Conservation (phyloP, 441 rosid genomes). For the Lepidium campestre region DNA sequence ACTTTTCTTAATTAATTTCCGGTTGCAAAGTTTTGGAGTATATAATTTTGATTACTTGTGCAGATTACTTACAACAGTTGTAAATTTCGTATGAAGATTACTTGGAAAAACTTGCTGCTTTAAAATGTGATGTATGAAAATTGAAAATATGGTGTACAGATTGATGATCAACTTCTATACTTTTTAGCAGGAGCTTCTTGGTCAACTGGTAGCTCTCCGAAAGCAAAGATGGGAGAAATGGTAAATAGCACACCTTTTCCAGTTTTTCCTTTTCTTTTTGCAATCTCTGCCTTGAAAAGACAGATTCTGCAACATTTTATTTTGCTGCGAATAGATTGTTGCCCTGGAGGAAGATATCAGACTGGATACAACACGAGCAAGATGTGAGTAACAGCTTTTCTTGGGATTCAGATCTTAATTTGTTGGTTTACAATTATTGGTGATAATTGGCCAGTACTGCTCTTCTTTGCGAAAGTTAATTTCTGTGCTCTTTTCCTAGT, state of each 20-base stretch:
- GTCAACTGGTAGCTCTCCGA: not conserved
- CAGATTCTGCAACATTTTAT: not conserved
- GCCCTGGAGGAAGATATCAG: constrained; percentile 60
- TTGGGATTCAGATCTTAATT: not conserved
- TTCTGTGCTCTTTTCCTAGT: constrained; percentile 40
- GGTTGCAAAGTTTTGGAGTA: not conserved
- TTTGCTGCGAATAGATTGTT: constrained; percentile 43
- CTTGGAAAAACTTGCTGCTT: not conserved
- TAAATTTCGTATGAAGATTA: not conserved
- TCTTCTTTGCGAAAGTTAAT: not conserved
- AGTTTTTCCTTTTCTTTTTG: not conserved
- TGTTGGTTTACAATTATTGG: not conserved
- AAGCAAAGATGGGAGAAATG: constrained; percentile 52
- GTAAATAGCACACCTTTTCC: constrained; percentile 22
- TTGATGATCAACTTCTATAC: constrained; percentile 1
- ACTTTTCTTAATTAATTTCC: not conserved
- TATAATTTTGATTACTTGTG: not conserved
- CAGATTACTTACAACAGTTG: too few species aligned
- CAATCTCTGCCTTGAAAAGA: not conserved
- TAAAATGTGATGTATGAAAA: not conserved
- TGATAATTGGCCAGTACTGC: not conserved
- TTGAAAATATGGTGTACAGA: not conserved
- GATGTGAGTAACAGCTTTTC: constrained; percentile 41
- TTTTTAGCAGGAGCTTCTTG: constrained; percentile 8
- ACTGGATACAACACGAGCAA: constrained; percentile 74